Base-by-base conservation (phyloP, 371 early-diverging fungal species). In the Apophysomyces variabilis region DNA sequence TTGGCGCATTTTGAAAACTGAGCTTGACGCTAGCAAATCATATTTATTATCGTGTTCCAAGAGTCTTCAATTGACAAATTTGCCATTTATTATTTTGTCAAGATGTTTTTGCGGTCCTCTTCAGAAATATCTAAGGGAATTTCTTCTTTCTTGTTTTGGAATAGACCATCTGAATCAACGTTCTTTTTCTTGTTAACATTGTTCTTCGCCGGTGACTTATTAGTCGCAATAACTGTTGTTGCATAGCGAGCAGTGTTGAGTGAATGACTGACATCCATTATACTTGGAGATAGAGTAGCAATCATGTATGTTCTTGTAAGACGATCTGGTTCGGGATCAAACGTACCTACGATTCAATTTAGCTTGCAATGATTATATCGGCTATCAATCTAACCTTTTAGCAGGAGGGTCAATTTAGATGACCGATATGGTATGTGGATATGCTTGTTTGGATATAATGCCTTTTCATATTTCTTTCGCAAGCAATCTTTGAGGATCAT, bases 391-490 rank as follows among this genome's bases (percentile, higher is more conserved):
- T 32, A 21, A 50, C 54, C 54, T 77, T 97, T 94, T 57, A 99
- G 82, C 65, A 98, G 66, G 74, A 93, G 94, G 7, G 99, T 99
- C 43, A 99, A 70, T 64, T 97, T 98, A 5, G 97, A 98, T 83
- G 99, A 96, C 72, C 99, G 87, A 77, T 95, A 99, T 1, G 99
- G 99, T 16, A 99, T 86, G 76, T 98, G 96, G 14, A 78, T 71
- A 47, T 50, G 54, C 54, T 50, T 50, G n/a, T 50, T 50, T 26
- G 54, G 21, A 50, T 50, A 50, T 50, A 50, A 50, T 26, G 54
- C 5, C 92, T 93, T 64, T 93, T 87, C 64, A 78, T 80, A 61
- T 73, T 82, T 67, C 91, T 91, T 18, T 89, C 87, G 35, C 99
- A 79, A 8, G 97, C 94, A 41, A 85, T 98, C 96, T 41, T 96